Evolutionary conservation across 345 rosid genomes (phyloP).

Genomic region (Populus simonii): DNA sequence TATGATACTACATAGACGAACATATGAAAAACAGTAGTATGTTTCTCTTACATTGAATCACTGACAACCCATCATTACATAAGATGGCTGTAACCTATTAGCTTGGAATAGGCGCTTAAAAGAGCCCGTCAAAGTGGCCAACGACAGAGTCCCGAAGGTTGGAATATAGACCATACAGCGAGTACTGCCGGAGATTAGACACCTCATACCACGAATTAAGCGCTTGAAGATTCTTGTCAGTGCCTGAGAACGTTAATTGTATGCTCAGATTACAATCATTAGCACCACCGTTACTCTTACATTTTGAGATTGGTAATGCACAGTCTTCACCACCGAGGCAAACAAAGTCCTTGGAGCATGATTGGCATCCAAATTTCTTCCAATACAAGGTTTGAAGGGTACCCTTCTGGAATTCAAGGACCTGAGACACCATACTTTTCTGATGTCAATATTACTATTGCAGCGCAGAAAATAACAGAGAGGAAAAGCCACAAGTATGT

Average conservation of each 20-base stretch:
- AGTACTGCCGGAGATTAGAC: conserved; percentile 55
- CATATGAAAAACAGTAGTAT: not conserved
- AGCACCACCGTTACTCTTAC: conserved; percentile 44
- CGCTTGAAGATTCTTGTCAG: conserved; percentile 64
- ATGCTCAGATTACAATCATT: conserved; percentile 55
- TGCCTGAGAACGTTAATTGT: conserved; percentile 80
- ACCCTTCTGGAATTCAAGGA: conserved; percentile 80
- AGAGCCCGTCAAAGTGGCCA: conserved; percentile 6
- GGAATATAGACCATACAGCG: conserved; percentile 56
- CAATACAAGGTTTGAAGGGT: conserved; percentile 65
- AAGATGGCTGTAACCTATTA: not conserved
- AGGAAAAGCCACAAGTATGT: not conserved
- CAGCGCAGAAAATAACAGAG: not conserved
- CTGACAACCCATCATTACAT: not conserved
- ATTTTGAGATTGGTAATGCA: conserved; percentile 55
- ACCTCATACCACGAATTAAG: conserved; percentile 93
- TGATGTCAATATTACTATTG: not conserved
- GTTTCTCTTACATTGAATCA: not conserved
- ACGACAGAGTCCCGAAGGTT: conserved; percentile 29
- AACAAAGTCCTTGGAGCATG: conserved; percentile 43
- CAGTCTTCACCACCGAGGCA: conserved; percentile 67
- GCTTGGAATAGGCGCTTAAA: conserved; percentile 5
- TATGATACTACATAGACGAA: not conserved
- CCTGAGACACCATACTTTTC: conserved; percentile 30
- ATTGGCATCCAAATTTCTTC: conserved; percentile 76